Percentiles rank a stretch among this genome's conserved stretches.
phyloP scores from a whole-genome alignment of 805 yeast species.

The Spathaspora passalidarum region DNA sequence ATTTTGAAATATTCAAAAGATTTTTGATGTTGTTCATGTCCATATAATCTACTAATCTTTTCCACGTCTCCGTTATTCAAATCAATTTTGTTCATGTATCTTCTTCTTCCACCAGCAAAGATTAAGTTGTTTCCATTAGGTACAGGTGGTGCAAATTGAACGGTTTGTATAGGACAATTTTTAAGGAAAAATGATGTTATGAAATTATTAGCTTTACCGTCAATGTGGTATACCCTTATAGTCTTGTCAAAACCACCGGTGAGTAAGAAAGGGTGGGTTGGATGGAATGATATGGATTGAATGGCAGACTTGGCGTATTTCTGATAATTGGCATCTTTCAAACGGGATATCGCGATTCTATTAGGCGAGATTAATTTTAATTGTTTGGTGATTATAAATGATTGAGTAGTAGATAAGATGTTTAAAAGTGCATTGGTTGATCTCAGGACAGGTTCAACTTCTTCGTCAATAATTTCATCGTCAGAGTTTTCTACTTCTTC shows the following conservation, averaged over 20 bases:
- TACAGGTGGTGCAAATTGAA: slow-evolving; percentile 51
- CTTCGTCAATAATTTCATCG: slow-evolving; percentile 18
- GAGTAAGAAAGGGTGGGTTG: slow-evolving; percentile 72
- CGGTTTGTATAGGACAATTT: slow-evolving; percentile 77
- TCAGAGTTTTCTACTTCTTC: slow-evolving; percentile 32
- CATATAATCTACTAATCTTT: slow-evolving; percentile 85
- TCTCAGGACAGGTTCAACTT: slow-evolving; percentile 16
- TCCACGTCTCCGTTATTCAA: slow-evolving; percentile 67
- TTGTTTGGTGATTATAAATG: slow-evolving; percentile 42
- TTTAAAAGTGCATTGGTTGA: slow-evolving; percentile 30
- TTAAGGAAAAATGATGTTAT: slow-evolving; percentile 80
- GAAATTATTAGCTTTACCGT: slow-evolving; percentile 77
- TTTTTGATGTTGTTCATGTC: slow-evolving; percentile 81
- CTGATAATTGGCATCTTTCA: slow-evolving; percentile 80
- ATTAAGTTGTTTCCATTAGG: slow-evolving; percentile 43
- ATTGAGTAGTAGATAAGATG: slow-evolving; percentile 28
- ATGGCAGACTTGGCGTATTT: slow-evolving; percentile 73
- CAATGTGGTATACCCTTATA: slow-evolving; percentile 81
- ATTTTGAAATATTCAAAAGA: slow-evolving; percentile 84
- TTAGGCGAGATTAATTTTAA: slow-evolving; percentile 65
- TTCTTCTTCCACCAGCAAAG: slow-evolving; percentile 87
- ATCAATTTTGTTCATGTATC: slow-evolving; percentile 92
- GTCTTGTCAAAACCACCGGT: slow-evolving; percentile 94
- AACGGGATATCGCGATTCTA: slow-evolving; percentile 70
- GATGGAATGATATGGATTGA: slow-evolving; percentile 86